Base-by-base conservation (phyloP, 805 yeast species). In the Myxozyma neglecta region DNA sequence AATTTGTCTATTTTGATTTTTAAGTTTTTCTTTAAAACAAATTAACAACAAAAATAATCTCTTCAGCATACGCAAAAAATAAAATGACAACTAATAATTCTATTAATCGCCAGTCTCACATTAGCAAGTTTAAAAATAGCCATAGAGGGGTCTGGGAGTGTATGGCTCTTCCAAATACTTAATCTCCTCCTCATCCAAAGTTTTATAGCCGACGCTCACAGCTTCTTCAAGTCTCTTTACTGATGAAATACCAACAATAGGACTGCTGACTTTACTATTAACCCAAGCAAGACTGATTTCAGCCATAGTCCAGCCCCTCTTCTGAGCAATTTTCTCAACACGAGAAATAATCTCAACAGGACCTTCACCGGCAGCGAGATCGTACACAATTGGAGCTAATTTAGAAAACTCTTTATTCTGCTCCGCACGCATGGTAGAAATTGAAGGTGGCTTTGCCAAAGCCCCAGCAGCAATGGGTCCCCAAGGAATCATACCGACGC, bases 401-500 rank as follows among this genome's bases (percentile, higher is more conserved):
- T 20, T 42, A 13, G 16, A 14, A 5, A 20, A 9, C 16, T 10
- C 6, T 20, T 16, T 13, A 9, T 10, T 42, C 14, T n/a, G 10
- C 18, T 42, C 46, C 10, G 20, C 3, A n/a, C 46, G 14, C 5
- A 20, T 20, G 10, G 49, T 45, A 10, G 35, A 10, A 7, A 4
- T n/a, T 20, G 49, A 10, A 8, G 20, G 4, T 4, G 49, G 49
- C 35, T 45, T 11, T n/a, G 56, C 42, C 2, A 85, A 73, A 1
- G 79, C 34, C 8, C 89, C 89, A 60, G 81, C 72, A 4, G 84
- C 84, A 54, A 77, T 71, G 29, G 88, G 88, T 7, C 84, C 79
- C 83, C 84, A 85, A 6, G 88, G 89, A 53, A 83, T 78, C 18
- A 84, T 58, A 1, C 85, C 87, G 44, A 85, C 81, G 9, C 81